These are phyloP conservation scores for Huiozyma naganishii DNA, from an alignment of 805 yeast species.

Conservation along the genomic window DNA sequence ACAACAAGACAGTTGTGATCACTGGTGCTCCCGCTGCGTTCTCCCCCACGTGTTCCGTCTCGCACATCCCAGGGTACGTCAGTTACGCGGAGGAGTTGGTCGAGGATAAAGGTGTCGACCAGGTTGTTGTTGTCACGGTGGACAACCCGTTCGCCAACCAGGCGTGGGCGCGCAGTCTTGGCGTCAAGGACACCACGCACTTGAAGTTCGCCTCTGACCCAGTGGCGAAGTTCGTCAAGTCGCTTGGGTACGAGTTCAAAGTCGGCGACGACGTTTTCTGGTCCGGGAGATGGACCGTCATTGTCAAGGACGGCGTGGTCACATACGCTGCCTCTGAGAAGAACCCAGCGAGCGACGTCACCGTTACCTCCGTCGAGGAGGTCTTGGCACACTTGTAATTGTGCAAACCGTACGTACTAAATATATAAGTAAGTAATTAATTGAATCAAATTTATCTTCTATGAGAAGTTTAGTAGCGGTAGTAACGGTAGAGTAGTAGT, in stretches of 20 bases:
- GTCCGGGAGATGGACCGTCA: conserved; percentile 61
- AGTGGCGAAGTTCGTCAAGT: conserved; percentile 44
- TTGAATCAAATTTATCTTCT: neutral
- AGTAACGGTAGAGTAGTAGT: too few relatives aligned
- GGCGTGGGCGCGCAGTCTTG: conserved; percentile 48
- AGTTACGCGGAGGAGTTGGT: conserved; percentile 37
- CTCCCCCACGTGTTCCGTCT: conserved; percentile 69
- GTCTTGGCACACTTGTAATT: conserved; percentile 24
- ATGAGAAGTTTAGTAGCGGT: too few relatives aligned
- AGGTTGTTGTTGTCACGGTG: conserved; percentile 50
- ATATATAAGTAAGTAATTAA: too few relatives aligned
- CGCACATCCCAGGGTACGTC: conserved; percentile 63
- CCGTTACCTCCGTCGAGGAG: conserved; percentile 28
- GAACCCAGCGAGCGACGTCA: conserved; percentile 29
- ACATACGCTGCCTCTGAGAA: conserved; percentile 34
- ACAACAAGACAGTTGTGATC: conserved; percentile 46
- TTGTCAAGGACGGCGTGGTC: conserved; percentile 50
- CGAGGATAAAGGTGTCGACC: conserved; percentile 50
- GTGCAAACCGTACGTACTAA: neutral
- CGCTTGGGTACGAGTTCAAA: conserved; percentile 49
- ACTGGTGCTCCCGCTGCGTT: conserved; percentile 82
- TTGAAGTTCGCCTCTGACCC: conserved; percentile 60
- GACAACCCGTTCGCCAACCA: conserved; percentile 63
- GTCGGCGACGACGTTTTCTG: conserved; percentile 45
- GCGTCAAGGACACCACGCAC: conserved; percentile 28